Percentiles rank a stretch among this genome's conserved stretches.
Evolutionary conservation across 257 asterid species (phyloP).

Genomic region (Craterostigma plantagineum): DNA sequence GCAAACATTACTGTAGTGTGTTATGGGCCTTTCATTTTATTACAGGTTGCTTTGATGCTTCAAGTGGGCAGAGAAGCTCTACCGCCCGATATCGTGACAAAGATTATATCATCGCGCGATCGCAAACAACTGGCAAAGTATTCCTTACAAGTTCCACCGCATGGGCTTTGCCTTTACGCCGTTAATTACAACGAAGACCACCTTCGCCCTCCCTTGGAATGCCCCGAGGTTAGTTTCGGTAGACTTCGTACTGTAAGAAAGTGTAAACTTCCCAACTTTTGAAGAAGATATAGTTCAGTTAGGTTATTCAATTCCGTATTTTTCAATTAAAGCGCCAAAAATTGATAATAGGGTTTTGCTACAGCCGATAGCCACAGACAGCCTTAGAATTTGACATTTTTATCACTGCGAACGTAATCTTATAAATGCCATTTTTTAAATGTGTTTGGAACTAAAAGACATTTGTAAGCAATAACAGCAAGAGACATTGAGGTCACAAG

Average conservation of each 20-base stretch:
- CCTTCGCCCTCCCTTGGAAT: slow-evolving; percentile 30
- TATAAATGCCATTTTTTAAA: too few relatives aligned
- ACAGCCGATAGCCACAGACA: too few relatives aligned
- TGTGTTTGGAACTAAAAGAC: too few relatives aligned
- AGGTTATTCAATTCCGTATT: too few relatives aligned
- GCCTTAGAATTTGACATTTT: too few relatives aligned
- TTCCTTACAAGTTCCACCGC: slow-evolving; percentile 51
- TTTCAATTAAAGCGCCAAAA: too few relatives aligned
- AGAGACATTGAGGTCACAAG: too few relatives aligned
- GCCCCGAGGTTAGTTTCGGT: slow-evolving; percentile 50
- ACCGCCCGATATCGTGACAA: slow-evolving; percentile 43
- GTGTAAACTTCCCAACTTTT: slow-evolving; percentile 38
- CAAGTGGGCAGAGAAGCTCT: slow-evolving; percentile 85
- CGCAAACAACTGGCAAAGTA: slow-evolving; percentile 79
- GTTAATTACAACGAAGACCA: slow-evolving; percentile 54
- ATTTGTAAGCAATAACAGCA: too few relatives aligned
- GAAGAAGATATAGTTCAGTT: too few relatives aligned
- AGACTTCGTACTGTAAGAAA: slow-evolving; percentile 31
- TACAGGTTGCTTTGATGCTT: slow-evolving; percentile 69
- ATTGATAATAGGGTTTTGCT: too few relatives aligned
- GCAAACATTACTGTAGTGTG: too few relatives aligned
- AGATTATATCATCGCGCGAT: slow-evolving; percentile 46
- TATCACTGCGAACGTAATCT: too few relatives aligned
- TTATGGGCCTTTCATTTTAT: not conserved
- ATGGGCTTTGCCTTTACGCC: slow-evolving; percentile 43